Base-by-base conservation (phyloP, 345 rosid species). In the Rhodamnia rubescens region DNA sequence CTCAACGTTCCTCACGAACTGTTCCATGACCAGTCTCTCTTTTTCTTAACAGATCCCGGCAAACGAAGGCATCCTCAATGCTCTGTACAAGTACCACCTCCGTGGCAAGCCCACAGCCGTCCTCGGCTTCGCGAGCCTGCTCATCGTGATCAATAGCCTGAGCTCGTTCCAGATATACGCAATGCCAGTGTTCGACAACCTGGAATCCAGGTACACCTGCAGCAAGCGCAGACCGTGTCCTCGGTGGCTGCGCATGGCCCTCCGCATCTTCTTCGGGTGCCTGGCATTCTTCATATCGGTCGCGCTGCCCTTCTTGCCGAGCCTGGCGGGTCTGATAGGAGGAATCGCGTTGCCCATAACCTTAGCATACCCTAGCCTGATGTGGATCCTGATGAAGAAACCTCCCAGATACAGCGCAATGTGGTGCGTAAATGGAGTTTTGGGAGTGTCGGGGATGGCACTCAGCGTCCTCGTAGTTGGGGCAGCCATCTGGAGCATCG, bases 151-250 rank as follows among this genome's bases (percentile, higher is more conserved):
- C 26, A 92, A 89, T 91, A 84, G 92, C 86, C 90, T 93, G 81
- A 92, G 92, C 87, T 90, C 93, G 2, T 92, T 93, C 86, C 94
- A 93, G 87, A 90, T 94, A 82, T 92, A 92, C 44, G 94, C 95
- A 4, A 94, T 91, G 94, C 95, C 94, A 6, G 92, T 91, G 5
- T 92, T 92, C 40, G 95, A 94, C 88, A 91, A 90, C 82, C 81
- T 94, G 49, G 94, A 94, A 87, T 83, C 90, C 53, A 89, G 88
- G 85, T 93, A 88, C 59, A 93, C 92, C 3, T 87, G 89, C 89
- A 90, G 85, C 69, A 85, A 40, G 86, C 88, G 85, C 59, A 88
- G 85, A 84, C 92, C 94, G 27, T 94, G 96, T 58, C 92, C 96
- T 4, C 44, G 55, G 84, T 93, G 94, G 94, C 57, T 93, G 18